Evolutionary conservation across 768 basidiomycete genomes (phyloP).

Genomic region (Lepiota venenata): DNA sequence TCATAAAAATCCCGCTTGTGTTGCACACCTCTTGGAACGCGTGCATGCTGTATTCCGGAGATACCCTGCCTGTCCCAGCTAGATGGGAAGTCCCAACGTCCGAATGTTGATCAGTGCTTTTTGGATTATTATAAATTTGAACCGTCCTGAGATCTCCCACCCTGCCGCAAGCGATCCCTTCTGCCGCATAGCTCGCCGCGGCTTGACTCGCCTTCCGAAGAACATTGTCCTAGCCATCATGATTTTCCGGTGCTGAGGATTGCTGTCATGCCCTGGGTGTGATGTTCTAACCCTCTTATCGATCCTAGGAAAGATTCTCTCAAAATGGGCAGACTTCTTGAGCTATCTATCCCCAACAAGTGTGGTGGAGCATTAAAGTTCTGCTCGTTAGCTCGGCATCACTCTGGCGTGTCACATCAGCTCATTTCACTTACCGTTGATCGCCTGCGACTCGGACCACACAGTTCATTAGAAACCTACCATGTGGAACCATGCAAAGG

Average conservation of each 20-base stretch:
- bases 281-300: slow-evolving; percentile 1
- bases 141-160: slow-evolving; percentile 5
- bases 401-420: slow-evolving; percentile 9
- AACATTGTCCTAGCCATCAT: slow-evolving; percentile 9
- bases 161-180: slow-evolving; percentile 16
- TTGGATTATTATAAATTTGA: background rate
- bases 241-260: slow-evolving; percentile 5
- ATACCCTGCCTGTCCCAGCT: slow-evolving; percentile 9
- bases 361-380: slow-evolving; percentile 10
- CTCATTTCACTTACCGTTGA: background rate
- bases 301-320: slow-evolving; percentile 6
- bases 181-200: slow-evolving; percentile 31
- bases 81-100: slow-evolving; percentile 4
- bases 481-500: background rate
- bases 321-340: background rate
- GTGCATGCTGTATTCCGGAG: slow-evolving; percentile 12
- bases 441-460: background rate
- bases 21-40: background rate
- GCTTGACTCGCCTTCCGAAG: slow-evolving; percentile 29
- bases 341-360: slow-evolving; percentile 10
- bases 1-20: slow-evolving; percentile 17
- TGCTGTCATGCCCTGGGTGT: slow-evolving; percentile 8
- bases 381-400: background rate
- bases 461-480: background rate
- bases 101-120: slow-evolving; percentile 4